A percentile compares a stretch with the other conserved stretches of the same genome.
phyloP scores from a whole-genome alignment of 495 filamentous ascomycete genomes.

The Penicillium tannophilum region DNA sequence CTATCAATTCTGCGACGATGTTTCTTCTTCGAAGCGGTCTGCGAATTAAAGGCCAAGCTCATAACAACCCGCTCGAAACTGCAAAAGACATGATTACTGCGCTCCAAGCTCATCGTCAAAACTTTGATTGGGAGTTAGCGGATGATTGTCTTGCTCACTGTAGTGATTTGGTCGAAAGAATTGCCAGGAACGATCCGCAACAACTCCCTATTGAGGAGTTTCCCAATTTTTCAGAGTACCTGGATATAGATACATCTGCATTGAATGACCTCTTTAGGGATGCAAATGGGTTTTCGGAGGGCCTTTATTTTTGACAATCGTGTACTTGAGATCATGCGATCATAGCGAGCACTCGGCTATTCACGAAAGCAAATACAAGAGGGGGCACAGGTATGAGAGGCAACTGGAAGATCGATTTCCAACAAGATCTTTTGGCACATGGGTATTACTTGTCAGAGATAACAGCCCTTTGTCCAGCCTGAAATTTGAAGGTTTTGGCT shows the following conservation, averaged over 20 bases:
- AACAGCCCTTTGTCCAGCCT: too few species aligned
- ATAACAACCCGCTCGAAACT: constrained; percentile 19
- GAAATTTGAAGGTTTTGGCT: too few species aligned
- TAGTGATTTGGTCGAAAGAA: constrained; percentile 20
- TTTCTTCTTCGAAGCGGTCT: constrained; percentile 33
- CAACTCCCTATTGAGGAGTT: background rate
- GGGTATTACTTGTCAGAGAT: too few species aligned
- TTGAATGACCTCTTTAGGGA: background rate
- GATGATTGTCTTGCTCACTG: constrained; percentile 20
- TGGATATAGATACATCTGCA: background rate
- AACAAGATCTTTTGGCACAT: too few species aligned
- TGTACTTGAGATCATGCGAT: too few species aligned
- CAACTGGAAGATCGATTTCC: too few species aligned
- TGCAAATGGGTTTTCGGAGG: background rate
- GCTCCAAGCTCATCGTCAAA: constrained; percentile 12
- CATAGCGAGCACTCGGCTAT: too few species aligned
- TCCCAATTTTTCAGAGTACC: background rate
- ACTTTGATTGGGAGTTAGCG: constrained; percentile 23
- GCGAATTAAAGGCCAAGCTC: constrained; percentile 12
- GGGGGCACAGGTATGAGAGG: too few species aligned
- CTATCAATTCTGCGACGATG: constrained; percentile 31
- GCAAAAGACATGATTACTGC: constrained; percentile 13
- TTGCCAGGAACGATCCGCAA: background rate
- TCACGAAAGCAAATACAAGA: too few species aligned
- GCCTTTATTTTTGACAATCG: background rate